These are phyloP conservation scores for Annulohypoxylon stygium DNA, from an alignment of 495 filamentous ascomycete genomes.

Conservation along the genomic window DNA sequence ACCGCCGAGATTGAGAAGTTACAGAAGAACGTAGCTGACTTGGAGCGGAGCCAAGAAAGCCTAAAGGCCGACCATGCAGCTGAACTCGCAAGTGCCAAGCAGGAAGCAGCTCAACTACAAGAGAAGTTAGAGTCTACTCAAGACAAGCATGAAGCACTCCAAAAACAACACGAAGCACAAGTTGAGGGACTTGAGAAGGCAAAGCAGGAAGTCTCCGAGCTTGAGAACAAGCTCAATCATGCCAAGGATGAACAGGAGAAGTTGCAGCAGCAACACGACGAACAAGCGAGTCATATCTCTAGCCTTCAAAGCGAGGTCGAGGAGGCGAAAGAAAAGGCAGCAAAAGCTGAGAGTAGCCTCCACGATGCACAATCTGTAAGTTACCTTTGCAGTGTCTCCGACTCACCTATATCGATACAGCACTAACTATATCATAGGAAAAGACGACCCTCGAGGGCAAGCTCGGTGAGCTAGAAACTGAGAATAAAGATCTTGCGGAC, in stretches of 20 bases:
- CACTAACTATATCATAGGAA: slow-evolving; percentile 33
- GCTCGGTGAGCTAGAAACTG: slow-evolving; percentile 31
- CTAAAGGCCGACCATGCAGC: slow-evolving; percentile 31
- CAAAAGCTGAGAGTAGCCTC: slow-evolving; percentile 36
- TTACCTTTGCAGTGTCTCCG: background rate
- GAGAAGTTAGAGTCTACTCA: slow-evolving; percentile 27
- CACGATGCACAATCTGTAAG: slow-evolving; percentile 35
- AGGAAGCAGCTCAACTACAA: slow-evolving; percentile 37
- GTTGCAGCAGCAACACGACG: slow-evolving; percentile 33
- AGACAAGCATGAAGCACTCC: slow-evolving; percentile 24
- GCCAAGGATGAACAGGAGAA: slow-evolving; percentile 20
- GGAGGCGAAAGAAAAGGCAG: slow-evolving; percentile 39
- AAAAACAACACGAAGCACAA: slow-evolving; percentile 30
- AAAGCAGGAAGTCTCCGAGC: slow-evolving; percentile 26
- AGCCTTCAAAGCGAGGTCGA: slow-evolving; percentile 20
- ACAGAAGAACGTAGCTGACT: slow-evolving; percentile 26
- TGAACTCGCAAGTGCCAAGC: slow-evolving; percentile 36
- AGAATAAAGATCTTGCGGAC: slow-evolving; percentile 34
- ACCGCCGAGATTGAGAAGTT: slow-evolving; percentile 31
- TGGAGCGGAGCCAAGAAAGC: slow-evolving; percentile 28
- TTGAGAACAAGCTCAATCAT: slow-evolving; percentile 28
- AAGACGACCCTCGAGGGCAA: slow-evolving; percentile 36
- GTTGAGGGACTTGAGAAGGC: slow-evolving; percentile 27
- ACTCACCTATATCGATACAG: background rate
- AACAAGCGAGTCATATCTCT: slow-evolving; percentile 32